Conservation (phyloP, 75 land plant species). For the Pinus taeda region DNA sequence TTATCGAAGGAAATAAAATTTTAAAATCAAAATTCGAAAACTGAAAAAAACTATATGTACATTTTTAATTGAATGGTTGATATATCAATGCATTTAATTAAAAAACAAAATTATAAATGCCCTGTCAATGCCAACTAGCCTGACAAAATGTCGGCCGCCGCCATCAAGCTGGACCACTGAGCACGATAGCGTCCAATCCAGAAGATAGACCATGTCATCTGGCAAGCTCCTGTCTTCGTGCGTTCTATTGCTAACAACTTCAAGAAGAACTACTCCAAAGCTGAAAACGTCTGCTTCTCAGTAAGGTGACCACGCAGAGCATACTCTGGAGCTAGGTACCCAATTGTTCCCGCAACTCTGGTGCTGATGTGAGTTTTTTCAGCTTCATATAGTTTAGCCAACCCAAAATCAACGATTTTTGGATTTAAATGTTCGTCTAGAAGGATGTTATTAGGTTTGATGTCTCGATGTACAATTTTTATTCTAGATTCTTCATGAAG, state of each 20-base stretch:
- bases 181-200: neutral
- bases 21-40: no score
- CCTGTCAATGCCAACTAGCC: no score
- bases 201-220: slow-evolving; percentile 5
- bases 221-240: slow-evolving; percentile 3
- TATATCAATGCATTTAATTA: no score
- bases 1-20: no score
- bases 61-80: no score
- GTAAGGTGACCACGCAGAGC: slow-evolving; percentile 41
- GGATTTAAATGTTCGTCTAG: slow-evolving; percentile 38
- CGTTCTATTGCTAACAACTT: slow-evolving; percentile 14
- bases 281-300: slow-evolving; percentile 43
- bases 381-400: slow-evolving; percentile 32
- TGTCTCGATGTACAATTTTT: slow-evolving; percentile 55
- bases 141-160: no score
- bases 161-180: no score
- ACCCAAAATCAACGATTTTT: slow-evolving; percentile 56
- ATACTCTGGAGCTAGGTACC: slow-evolving; percentile 51
- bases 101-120: no score
- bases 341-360: slow-evolving; percentile 46
- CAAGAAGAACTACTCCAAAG: slow-evolving; percentile 39
- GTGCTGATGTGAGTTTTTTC: slow-evolving; percentile 45
- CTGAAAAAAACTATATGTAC: no score
- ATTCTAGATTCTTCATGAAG: slow-evolving; percentile 47
- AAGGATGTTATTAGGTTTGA: slow-evolving; percentile 45